Base-by-base conservation (phyloP, 1,284 basidiomycete genomes). In the Grifola frondosa region DNA sequence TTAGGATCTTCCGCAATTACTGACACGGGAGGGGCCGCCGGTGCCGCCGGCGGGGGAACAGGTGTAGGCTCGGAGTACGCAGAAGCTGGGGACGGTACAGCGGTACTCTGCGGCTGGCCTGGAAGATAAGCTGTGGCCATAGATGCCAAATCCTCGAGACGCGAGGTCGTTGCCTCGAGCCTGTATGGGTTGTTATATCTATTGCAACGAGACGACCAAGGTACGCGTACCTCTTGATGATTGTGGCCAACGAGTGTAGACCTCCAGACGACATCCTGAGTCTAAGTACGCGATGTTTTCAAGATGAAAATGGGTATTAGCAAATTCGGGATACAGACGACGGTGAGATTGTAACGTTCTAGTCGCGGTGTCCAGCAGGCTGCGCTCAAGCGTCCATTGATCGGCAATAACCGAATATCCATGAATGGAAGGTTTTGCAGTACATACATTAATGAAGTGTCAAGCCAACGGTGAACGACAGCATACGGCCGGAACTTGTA, bases 131-230 rank as follows among this genome's bases (percentile, higher is more conserved):
- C 59, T 23, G 56, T 55, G 33, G 58, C 49, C 57, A 62, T 66
- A 38, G 70, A 66, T 40, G 87, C 89, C 48, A 97, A 77, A 63
- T 99, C 96, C 68, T 99, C 96, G 21, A 99, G 81, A 40, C 96
- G 83, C 38, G 91, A 93, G 7, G 94, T 95, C 3, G 93, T 92
- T 33, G 97, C 96, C 75, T 96, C 89, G 40, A 92, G 77, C 50
- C 90, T 90, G 57, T 30, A 40, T 25, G 23, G 44, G 37, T 40
- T 11, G 34, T 39, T 52, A 34, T 8, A 23, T 30, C 22, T 10
- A 20, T 25, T 24, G 15, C 23, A 40, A 22, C 29, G 3, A 35
- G 26, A 29, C 40, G 30, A 36, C 24, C 21, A 5, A 22, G 20
- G 17, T 38, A 28, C 23, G 65, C 77, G 44, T 61, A 91, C 91